Evolutionary conservation across 2,329 filamentous ascomycete species (phyloP).

Genomic region (Colletotrichum scovillei): DNA sequence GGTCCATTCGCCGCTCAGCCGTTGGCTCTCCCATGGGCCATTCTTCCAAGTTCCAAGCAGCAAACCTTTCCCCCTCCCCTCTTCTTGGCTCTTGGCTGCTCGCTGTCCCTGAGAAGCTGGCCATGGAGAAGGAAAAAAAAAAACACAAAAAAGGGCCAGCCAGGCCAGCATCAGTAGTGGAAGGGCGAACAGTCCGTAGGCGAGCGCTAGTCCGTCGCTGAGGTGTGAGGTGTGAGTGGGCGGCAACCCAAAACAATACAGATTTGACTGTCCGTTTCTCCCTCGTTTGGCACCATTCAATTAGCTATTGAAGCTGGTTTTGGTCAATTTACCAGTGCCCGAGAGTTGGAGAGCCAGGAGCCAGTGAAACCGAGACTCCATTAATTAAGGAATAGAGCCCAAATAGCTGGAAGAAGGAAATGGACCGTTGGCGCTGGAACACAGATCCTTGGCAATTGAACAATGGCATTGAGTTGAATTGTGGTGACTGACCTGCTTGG

Average conservation of each 20-base stretch:
- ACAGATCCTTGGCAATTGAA: not conserved
- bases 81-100: slow-evolving; percentile 15
- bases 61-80: not conserved
- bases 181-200: not conserved
- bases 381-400: slow-evolving; percentile 19
- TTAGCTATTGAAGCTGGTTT: not conserved
- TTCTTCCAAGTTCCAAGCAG: not conserved
- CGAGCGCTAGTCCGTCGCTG: not conserved
- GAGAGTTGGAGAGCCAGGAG: not conserved
- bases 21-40: not conserved
- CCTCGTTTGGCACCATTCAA: slow-evolving; percentile 26
- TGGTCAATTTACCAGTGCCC: not conserved
- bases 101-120: not conserved
- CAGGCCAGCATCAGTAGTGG: not conserved
- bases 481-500: not conserved
- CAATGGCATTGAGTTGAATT: not conserved
- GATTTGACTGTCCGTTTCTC: slow-evolving; percentile 25
- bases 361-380: slow-evolving; percentile 17
- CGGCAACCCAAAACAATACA: slow-evolving; percentile 14
- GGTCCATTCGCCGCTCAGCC: slow-evolving; percentile 11
- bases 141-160: not conserved
- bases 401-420: slow-evolving; percentile 18
- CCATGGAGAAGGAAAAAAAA: too few relatives aligned
- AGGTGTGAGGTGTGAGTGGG: slow-evolving; percentile 18
- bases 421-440: not conserved